Evolutionary conservation across 2,329 filamentous ascomycete genomes (phyloP).

Genomic region (Coleophoma eucalyptorum): DNA sequence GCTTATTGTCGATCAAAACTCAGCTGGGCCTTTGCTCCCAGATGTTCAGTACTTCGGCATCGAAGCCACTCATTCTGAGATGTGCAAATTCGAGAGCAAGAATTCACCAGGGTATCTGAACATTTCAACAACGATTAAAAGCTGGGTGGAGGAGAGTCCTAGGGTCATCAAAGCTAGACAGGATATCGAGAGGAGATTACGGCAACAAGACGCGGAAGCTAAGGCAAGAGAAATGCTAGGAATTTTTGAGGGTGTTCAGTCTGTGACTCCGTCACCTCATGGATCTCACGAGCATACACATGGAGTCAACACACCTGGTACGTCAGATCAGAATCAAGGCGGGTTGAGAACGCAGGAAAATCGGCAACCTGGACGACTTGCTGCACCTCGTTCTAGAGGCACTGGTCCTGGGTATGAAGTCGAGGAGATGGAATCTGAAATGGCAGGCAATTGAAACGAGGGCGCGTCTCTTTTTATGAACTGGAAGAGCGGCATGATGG

Average conservation of each 20-base stretch:
- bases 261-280: slow-evolving; percentile 1
- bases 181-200: slow-evolving; percentile 17
- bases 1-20: slow-evolving; percentile 66
- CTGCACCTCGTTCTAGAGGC: slow-evolving; percentile 6
- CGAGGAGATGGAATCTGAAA: slow-evolving; percentile 19
- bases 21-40: slow-evolving; percentile 65
- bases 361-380: slow-evolving; percentile 6
- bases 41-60: slow-evolving; percentile 73
- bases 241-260: slow-evolving; percentile 9
- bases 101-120: slow-evolving; percentile 57
- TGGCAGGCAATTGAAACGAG: slow-evolving; percentile 10
- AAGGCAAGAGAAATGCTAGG: slow-evolving; percentile 22
- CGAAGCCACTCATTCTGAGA: slow-evolving; percentile 65
- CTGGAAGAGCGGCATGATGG: too few relatives aligned
- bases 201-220: slow-evolving; percentile 16
- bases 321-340: slow-evolving; percentile 6
- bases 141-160: slow-evolving; percentile 21
- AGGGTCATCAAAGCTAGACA: slow-evolving; percentile 17
- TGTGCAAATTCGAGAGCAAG: slow-evolving; percentile 67
- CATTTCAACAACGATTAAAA: slow-evolving; percentile 24
- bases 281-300: not conserved
- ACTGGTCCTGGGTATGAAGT: slow-evolving; percentile 14
- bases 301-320: slow-evolving; percentile 14
- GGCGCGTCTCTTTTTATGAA: too few relatives aligned
- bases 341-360: slow-evolving; percentile 1